Evolutionary conservation across 768 basidiomycete genomes (phyloP).

Genomic region (Kwoniella sp.): DNA sequence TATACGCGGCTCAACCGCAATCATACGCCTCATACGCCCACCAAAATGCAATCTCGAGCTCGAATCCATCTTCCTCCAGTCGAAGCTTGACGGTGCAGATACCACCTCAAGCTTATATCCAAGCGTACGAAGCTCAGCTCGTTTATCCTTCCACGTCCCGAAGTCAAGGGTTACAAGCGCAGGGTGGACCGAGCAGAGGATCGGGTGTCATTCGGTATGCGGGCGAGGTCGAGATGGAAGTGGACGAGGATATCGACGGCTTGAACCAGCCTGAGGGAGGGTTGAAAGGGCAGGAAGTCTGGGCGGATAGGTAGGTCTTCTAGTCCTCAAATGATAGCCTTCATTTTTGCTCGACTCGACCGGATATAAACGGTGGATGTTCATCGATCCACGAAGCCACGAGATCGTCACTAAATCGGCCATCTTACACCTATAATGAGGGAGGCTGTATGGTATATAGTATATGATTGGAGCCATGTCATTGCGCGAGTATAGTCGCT

Average conservation of each 20-base stretch:
- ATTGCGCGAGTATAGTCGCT: too few species aligned
- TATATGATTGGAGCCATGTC: too few species aligned
- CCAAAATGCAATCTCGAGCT: background rate
- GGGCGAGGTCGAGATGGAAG: slow-evolving; percentile 38
- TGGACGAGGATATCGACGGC: background rate
- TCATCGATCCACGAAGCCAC: too few species aligned
- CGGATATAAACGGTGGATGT: too few species aligned
- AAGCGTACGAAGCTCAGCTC: slow-evolving; percentile 77
- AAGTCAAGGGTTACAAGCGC: background rate
- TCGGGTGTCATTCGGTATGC: slow-evolving; percentile 30
- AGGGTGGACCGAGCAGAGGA: background rate
- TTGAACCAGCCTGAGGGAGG: too few species aligned
- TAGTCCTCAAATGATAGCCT: slow-evolving; percentile 23
- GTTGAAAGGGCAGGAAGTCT: slow-evolving; percentile 58
- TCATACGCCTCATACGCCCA: background rate
- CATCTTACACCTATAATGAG: too few species aligned
- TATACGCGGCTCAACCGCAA: background rate
- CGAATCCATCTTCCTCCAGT: background rate
- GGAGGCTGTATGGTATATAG: too few species aligned
- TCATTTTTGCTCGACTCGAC: background rate
- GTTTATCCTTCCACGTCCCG: slow-evolving; percentile 52
- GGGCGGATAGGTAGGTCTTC: slow-evolving; percentile 75
- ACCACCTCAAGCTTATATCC: slow-evolving; percentile 55
- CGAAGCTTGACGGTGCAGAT: slow-evolving; percentile 2
- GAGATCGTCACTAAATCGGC: too few species aligned